These are phyloP conservation scores for Rhizophora mangle DNA, from an alignment of 345 rosid species.

Conservation along the genomic window DNA sequence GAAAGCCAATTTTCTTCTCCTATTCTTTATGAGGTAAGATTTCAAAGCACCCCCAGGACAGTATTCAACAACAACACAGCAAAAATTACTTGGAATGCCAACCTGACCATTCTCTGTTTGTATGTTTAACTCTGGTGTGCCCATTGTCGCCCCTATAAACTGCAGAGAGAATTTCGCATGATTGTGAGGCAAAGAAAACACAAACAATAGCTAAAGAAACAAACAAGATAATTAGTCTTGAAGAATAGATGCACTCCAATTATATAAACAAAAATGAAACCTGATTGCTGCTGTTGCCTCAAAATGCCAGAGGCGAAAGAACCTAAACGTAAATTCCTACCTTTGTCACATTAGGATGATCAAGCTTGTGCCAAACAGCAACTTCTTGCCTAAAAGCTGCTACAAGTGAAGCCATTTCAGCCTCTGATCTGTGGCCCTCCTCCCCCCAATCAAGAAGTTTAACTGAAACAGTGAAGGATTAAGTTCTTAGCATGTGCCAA, in stretches of 20 bases:
- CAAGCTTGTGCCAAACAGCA: constrained; percentile 36
- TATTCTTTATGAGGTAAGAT: constrained; percentile 35
- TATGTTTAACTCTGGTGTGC: constrained; percentile 15
- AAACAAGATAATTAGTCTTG: too few relatives aligned
- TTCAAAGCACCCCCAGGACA: constrained; percentile 37
- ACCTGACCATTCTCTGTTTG: constrained; percentile 32
- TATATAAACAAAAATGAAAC: too few relatives aligned
- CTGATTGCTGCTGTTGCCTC: too few relatives aligned
- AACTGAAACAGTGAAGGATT: constrained; percentile 14
- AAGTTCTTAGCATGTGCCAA: not conserved
- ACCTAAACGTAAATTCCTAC: not conserved
- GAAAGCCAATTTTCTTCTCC: constrained; percentile 30
- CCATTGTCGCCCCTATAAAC: constrained; percentile 36
- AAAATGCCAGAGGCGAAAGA: too few relatives aligned
- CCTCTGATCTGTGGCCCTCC: constrained; percentile 29
- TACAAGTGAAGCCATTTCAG: constrained; percentile 28
- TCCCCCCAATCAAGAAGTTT: constrained; percentile 36
- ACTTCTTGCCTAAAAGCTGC: constrained; percentile 36
- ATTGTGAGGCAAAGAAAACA: not conserved
- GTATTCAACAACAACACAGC: constrained; percentile 36
- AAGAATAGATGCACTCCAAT: too few relatives aligned
- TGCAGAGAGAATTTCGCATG: constrained; percentile 15
- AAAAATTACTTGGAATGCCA: constrained; percentile 23
- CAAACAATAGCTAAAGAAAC: not conserved
- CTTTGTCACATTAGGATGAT: constrained; percentile 39